phyloP scores from a whole-genome alignment of 1,284 basidiomycete genomes.

The Phellopilus nigrolimitatus region DNA sequence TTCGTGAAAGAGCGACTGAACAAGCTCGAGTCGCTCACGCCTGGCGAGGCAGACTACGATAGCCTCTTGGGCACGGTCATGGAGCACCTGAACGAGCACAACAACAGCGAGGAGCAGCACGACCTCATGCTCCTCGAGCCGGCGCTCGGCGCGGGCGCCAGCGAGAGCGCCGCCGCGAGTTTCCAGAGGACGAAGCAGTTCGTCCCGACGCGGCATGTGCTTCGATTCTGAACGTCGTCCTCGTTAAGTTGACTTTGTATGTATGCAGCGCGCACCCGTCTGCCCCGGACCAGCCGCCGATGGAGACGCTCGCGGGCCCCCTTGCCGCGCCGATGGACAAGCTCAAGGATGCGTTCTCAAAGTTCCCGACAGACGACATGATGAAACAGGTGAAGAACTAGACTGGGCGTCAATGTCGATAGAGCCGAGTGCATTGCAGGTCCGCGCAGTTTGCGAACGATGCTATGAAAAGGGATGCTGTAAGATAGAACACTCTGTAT shows the following conservation, averaged over 20 bases:
- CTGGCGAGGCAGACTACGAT: slow-evolving; percentile 42
- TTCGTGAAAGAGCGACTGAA: slow-evolving; percentile 46
- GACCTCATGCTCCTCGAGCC: slow-evolving; percentile 53
- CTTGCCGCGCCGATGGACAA: slow-evolving; percentile 57
- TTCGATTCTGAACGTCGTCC: neutral
- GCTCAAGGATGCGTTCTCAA: slow-evolving; percentile 51
- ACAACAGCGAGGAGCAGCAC: slow-evolving; percentile 51
- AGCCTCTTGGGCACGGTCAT: slow-evolving; percentile 39
- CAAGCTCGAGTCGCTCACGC: slow-evolving; percentile 39
- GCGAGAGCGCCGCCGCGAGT: slow-evolving; percentile 38
- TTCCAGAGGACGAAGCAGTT: slow-evolving; percentile 62
- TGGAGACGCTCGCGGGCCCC: slow-evolving; percentile 55
- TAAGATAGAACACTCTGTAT: too few relatives aligned
- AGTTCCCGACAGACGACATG: slow-evolving; percentile 56
- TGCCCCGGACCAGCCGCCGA: slow-evolving; percentile 52
- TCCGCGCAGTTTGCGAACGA: neutral
- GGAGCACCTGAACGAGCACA: slow-evolving; percentile 46
- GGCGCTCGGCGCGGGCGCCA: slow-evolving; percentile 38
- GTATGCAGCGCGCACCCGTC: slow-evolving; percentile 42
- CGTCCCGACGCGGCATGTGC: slow-evolving; percentile 49
- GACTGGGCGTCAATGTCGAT: neutral
- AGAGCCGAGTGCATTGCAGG: neutral
- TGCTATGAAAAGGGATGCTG: too few relatives aligned
- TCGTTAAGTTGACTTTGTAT: neutral
- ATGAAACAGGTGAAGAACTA: slow-evolving; percentile 28